Base-by-base conservation (phyloP, 345 rosid species). In the Ricinus communis region DNA sequence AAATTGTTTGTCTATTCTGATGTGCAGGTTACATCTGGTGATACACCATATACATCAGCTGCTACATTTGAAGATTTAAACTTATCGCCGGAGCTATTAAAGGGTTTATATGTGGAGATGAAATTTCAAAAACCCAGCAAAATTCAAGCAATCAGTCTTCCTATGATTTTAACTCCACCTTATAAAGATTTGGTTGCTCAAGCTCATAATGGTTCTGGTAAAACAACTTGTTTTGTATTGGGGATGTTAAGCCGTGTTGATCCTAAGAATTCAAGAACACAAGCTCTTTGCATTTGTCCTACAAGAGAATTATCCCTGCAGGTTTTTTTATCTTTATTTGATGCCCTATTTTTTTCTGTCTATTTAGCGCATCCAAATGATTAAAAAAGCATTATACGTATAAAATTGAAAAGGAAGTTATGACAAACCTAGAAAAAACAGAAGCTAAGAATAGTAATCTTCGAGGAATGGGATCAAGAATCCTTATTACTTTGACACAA, bases 131-230 rank as follows among this genome's bases (percentile, higher is more conserved):
- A 92, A 77, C 99, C 99, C 0, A 95, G 99, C 68, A 92, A 90
- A 87, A 92, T 95, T 53, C 99, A 95, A 82, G 96, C 96, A 1
- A 84, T 90, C 41, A 95, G 89, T 71, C 81, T 95, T 71, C 99
- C 99, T 0, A 95, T 95, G 99, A 95, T 95, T 6, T 69, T 95
- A 79, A 92, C 87, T 8, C 93, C 98, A 15, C 99, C 99, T 0
- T 75, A 84, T 78, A 87, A 88, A 80, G 80, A 95, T 81, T 78
- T 95, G 65, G 82, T 95, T 13, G 99, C 99, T 9, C 99, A 95
- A 77, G 99, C 99, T 0, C 98, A 88, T 69, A 95, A 92, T 68
- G 99, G 99, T 57, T 92, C 97, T 58, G 99, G 99, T 4, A 95
- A 95, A 83, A 95, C 99, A 0, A 95, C 99, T 22, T 95, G 99